phyloP scores from a whole-genome alignment of 495 filamentous ascomycete genomes.

The Annulohypoxylon maeteangense region DNA sequence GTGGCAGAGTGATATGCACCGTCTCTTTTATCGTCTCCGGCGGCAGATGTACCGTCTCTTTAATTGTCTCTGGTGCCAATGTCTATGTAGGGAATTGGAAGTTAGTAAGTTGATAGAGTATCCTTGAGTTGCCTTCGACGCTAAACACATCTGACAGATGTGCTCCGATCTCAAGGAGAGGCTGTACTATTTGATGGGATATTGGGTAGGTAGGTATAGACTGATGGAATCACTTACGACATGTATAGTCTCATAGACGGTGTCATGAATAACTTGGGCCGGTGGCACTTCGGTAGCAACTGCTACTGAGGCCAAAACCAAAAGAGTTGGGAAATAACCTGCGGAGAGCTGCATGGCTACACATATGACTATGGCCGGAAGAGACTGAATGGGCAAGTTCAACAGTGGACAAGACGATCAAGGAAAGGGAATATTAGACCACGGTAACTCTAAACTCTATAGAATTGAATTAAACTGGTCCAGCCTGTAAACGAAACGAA shows the following conservation, averaged over 20 bases:
- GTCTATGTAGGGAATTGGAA: conserved; percentile 3
- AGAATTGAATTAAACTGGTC: conserved; percentile 34
- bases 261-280: conserved; percentile 10
- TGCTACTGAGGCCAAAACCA: conserved; percentile 23
- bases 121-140: too few species aligned
- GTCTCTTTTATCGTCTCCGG: conserved; percentile 25
- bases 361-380: conserved; percentile 2
- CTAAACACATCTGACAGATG: not conserved
- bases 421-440: conserved; percentile 9
- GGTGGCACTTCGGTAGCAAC: conserved; percentile 19
- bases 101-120: conserved; percentile 9
- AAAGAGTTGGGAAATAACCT: conserved; percentile 17
- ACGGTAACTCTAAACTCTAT: conserved; percentile 13
- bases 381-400: conserved; percentile 15
- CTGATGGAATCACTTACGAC: conserved; percentile 17
- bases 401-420: conserved; percentile 9
- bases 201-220: too few species aligned
- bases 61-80: conserved; percentile 22
- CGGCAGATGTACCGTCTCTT: conserved; percentile 19
- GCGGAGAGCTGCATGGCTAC: conserved; percentile 22
- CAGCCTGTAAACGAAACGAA: conserved; percentile 44
- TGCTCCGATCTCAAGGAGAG: not conserved
- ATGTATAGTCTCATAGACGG: conserved; percentile 29
- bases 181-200: not conserved
- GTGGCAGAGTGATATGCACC: conserved; percentile 13